Evolutionary conservation across 2,329 filamentous ascomycete species (phyloP), one percentile per base, ranked within the genome.

Genomic region (Fusarium sp.): DNA sequence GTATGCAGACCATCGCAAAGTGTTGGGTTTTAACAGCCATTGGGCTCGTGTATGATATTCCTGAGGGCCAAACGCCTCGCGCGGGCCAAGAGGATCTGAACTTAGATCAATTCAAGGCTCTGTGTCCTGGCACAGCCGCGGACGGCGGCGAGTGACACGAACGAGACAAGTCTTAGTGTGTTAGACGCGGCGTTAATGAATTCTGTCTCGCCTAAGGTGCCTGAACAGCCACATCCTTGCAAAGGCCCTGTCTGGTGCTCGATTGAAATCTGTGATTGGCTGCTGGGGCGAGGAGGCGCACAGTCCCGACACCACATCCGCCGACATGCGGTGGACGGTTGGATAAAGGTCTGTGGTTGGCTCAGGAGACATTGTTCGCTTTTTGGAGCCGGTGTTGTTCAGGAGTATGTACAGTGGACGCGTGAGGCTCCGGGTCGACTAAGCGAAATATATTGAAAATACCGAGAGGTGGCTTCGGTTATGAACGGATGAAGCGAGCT

Each of bases 131-230:
- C 73, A 74, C 74, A 76, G 74, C 75, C 75, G 74, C 75, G 73
- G 70, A 71, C 71, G 64, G 67, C 66, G 69, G 74, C 63, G 68
- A 63, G 68, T 63, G 65, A 74, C 74, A 31, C 47, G 28, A n/a
- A 75, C 66, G 68, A 76, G 72, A 72, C 70, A 73, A 67, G 63
- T 66, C 63, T 68, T 76, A 76, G 74, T 69, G 74, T 76, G 67
- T 66, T 76, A 76, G 74, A 76, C 75, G 75, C 75, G 75, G 75
- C 75, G 75, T 76, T 74, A 76, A 76, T 72, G 59, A 63, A 56
- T 55, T 60, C 56, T 66, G 72, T 74, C 66, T 74, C 72, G 72
- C 50, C 69, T 74, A 72, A 72, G 66, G 53, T 56, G 26, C 42
- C 49, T 61, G 57, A 66, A 66, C 41, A 53, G 24, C 52, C 61